These are phyloP conservation scores for Henckelia pumila DNA, from an alignment of 257 asterid species.

Conservation along the genomic window DNA sequence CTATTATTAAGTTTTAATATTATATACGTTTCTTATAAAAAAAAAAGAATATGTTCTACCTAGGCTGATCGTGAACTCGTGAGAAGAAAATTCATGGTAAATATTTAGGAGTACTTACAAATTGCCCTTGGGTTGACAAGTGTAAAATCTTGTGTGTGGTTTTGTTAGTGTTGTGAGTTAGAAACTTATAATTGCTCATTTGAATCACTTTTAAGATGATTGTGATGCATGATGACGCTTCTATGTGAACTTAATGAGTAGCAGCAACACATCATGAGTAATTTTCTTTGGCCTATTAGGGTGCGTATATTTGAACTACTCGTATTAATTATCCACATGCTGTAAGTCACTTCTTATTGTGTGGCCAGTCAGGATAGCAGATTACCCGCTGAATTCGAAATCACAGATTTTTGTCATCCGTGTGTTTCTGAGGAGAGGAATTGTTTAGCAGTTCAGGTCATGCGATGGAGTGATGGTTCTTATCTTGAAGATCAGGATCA, in stretches of 20 bases:
- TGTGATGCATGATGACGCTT: not conserved
- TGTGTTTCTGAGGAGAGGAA: slow-evolving; percentile 70
- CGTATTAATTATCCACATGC: slow-evolving; percentile 15
- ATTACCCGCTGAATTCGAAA: slow-evolving; percentile 96
- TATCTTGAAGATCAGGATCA: slow-evolving; percentile 99
- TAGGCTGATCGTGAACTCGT: not conserved
- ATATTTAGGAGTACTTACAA: not conserved
- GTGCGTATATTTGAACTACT: no score
- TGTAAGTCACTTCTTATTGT: slow-evolving; percentile 19
- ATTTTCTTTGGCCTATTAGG: not conserved
- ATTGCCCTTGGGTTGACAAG: not conserved
- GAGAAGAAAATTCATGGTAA: not conserved
- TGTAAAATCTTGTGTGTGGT: not conserved
- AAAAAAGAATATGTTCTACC: not conserved
- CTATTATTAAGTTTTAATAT: no score
- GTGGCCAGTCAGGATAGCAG: slow-evolving; percentile 90
- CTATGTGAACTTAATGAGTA: slow-evolving; percentile 7
- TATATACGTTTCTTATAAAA: no score
- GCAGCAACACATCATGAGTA: not conserved
- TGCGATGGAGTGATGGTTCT: slow-evolving; percentile 97
- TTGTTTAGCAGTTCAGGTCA: slow-evolving; percentile 88
- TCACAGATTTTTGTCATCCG: slow-evolving; percentile 79
- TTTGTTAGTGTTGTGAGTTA: slow-evolving; percentile 5
- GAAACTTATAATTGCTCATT: not conserved
- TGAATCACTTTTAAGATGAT: slow-evolving; percentile 13